Evolutionary conservation across 148 eudicot genomes (phyloP).

Genomic region (Rhododendron ferrugineum): DNA sequence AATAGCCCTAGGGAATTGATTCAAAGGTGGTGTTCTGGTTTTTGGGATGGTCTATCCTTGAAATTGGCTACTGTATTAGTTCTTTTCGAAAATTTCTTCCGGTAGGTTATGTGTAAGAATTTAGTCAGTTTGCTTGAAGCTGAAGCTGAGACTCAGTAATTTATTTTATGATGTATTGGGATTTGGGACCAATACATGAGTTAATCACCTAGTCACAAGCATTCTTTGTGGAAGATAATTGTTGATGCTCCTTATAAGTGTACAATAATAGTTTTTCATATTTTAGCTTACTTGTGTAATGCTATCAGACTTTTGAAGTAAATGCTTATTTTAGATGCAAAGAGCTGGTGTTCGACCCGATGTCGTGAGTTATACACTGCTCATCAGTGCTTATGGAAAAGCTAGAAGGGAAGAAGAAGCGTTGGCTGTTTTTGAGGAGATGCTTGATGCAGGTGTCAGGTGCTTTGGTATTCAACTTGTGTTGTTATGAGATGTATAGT

Average conservation of each 20-base stretch:
- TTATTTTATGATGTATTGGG: background rate
- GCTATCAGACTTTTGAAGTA: slow-evolving; percentile 16
- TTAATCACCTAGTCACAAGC: background rate
- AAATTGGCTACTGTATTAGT: background rate
- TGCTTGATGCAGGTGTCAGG: slow-evolving; percentile 99
- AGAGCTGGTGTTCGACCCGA: slow-evolving; percentile 75
- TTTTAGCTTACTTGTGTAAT: slow-evolving; percentile 8
- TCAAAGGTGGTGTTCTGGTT: background rate
- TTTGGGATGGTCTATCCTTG: background rate
- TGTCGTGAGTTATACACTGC: slow-evolving; percentile 89
- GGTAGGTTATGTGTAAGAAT: background rate
- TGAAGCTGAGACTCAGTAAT: background rate
- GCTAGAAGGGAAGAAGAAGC: slow-evolving; percentile 98
- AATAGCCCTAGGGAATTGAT: background rate
- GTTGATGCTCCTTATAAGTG: background rate
- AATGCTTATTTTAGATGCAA: slow-evolving; percentile 67
- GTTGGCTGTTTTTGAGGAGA: slow-evolving; percentile 92
- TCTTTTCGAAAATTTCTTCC: background rate
- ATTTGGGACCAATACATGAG: background rate
- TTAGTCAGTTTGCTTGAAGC: slow-evolving; percentile 1
- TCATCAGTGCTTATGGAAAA: slow-evolving; percentile 85
- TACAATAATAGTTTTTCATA: background rate
- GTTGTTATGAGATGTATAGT: background rate
- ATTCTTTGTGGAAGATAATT: background rate
- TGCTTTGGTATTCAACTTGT: slow-evolving; percentile 15